These are phyloP conservation scores for Takashimella tepidaria DNA, from an alignment of 1,284 basidiomycete species.

Conservation along the genomic window DNA sequence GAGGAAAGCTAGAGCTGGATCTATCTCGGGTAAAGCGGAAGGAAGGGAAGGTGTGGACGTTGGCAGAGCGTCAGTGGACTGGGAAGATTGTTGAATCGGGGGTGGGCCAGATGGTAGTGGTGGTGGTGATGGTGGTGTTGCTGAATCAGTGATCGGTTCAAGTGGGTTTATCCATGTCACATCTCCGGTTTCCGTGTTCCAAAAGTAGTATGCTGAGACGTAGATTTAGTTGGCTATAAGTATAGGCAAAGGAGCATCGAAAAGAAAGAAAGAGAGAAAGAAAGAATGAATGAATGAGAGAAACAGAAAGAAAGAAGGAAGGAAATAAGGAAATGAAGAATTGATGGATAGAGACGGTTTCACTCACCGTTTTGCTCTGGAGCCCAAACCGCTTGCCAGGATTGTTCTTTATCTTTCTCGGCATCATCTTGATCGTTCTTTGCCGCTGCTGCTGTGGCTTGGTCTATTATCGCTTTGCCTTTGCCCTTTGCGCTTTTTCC, in stretches of 20 bases:
- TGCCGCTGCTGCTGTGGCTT: conserved; percentile 5
- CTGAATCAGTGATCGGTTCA: conserved; percentile 18
- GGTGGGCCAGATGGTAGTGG: conserved; percentile 26
- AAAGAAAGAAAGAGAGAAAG: too few relatives aligned
- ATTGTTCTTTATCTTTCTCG: conserved; percentile 28
- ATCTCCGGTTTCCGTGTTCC: conserved; percentile 69
- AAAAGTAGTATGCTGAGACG: conserved; percentile 71
- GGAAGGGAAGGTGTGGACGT: conserved; percentile 2
- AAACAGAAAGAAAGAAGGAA: too few relatives aligned
- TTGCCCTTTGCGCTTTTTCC: conserved; percentile 21
- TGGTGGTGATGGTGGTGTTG: conserved; percentile 29
- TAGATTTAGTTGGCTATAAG: too few relatives aligned
- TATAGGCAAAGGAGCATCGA: too few relatives aligned
- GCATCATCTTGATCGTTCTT: conserved; percentile 2
- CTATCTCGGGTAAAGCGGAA: conserved; percentile 59
- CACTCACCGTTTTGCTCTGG: conserved; percentile 59
- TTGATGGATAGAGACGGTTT: too few relatives aligned
- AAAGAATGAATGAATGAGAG: neutral
- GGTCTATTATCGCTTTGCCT: conserved; percentile 11
- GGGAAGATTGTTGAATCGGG: conserved; percentile 22
- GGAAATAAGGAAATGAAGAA: too few relatives aligned
- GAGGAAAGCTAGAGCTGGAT: conserved; percentile 74
- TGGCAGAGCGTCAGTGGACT: conserved; percentile 53
- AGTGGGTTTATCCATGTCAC: conserved; percentile 87
- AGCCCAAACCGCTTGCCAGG: conserved; percentile 82